phyloP scores from a whole-genome alignment of 73 alveolate genomes.

The Blepharisma japonicum region DNA sequence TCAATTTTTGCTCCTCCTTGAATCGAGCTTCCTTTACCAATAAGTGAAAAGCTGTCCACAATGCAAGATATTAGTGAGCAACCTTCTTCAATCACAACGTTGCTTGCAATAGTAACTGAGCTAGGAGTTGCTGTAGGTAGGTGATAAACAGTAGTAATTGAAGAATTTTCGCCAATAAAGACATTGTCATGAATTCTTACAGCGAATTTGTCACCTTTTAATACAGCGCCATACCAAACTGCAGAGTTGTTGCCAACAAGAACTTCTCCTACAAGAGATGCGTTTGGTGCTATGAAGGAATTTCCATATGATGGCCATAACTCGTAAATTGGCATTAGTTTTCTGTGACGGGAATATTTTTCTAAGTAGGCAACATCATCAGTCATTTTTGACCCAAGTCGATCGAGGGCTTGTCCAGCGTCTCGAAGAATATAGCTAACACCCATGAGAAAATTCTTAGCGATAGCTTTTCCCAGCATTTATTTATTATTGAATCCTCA shows the following conservation, averaged over 20 bases:
- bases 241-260: constrained; percentile 45
- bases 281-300: constrained; percentile 53
- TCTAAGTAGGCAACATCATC: constrained; percentile 29
- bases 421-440: constrained; percentile 13
- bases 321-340: constrained; percentile 52
- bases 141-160: constrained; percentile 66
- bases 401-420: constrained; percentile 30
- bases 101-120: constrained; percentile 51
- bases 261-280: constrained; percentile 57
- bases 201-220: constrained; percentile 61
- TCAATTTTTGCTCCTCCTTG: constrained; percentile 84
- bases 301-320: constrained; percentile 48
- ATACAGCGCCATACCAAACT: constrained; percentile 56
- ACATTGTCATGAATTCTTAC: constrained; percentile 49
- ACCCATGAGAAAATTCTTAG: not conserved
- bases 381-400: constrained; percentile 20
- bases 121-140: constrained; percentile 82
- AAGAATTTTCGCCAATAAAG: constrained; percentile 79
- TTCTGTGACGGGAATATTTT: constrained; percentile 42
- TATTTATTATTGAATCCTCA: too few species aligned
- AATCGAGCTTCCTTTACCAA: constrained; percentile 67
- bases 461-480: not conserved
- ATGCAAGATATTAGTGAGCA: constrained; percentile 72
- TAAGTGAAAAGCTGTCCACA: constrained; percentile 66
- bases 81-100: constrained; percentile 60